These are phyloP conservation scores for Penicillium sp. DNA, from an alignment of 2,329 filamentous ascomycete species.

Conservation along the genomic window DNA sequence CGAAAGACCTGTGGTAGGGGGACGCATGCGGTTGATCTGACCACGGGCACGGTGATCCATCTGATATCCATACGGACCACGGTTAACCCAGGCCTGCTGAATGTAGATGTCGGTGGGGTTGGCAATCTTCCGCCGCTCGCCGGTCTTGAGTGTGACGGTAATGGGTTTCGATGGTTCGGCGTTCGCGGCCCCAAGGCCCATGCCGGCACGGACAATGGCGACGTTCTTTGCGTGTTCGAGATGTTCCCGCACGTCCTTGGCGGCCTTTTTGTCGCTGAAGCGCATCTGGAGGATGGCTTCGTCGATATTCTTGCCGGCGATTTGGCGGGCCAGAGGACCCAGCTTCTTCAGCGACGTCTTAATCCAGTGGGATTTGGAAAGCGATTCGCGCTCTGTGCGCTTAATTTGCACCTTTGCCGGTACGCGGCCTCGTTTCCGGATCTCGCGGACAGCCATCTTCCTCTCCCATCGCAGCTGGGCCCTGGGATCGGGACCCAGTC, in stretches of 20 bases:
- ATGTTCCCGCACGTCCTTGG: conserved; percentile 67
- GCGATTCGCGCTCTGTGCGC: conserved; percentile 53
- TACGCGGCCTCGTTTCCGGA: conserved; percentile 60
- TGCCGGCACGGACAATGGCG: conserved; percentile 70
- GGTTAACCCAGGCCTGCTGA: conserved; percentile 84
- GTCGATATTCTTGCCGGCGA: conserved; percentile 84
- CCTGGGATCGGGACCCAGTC: conserved; percentile 66
- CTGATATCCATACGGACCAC: conserved; percentile 54
- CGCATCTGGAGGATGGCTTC: conserved; percentile 92
- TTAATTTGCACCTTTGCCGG: conserved; percentile 59
- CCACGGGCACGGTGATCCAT: conserved; percentile 70
- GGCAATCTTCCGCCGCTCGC: conserved; percentile 59
- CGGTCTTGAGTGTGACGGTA: conserved; percentile 65
- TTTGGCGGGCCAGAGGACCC: conserved; percentile 73
- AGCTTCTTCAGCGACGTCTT: conserved; percentile 90
- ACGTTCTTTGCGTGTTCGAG: conserved; percentile 72
- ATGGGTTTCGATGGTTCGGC: conserved; percentile 34
- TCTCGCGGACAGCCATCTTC: conserved; percentile 70
- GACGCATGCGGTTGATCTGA: conserved; percentile 56
- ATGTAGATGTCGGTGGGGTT: conserved; percentile 82
- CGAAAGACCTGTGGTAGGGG: conserved; percentile 66
- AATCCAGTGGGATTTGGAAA: conserved; percentile 60
- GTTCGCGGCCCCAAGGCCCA: conserved; percentile 56
- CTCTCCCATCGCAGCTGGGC: conserved; percentile 67
- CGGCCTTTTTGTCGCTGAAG: conserved; percentile 88